Conservation (phyloP, 2,329 filamentous ascomycete genomes). For the Pseudocercospora fijiensis region DNA sequence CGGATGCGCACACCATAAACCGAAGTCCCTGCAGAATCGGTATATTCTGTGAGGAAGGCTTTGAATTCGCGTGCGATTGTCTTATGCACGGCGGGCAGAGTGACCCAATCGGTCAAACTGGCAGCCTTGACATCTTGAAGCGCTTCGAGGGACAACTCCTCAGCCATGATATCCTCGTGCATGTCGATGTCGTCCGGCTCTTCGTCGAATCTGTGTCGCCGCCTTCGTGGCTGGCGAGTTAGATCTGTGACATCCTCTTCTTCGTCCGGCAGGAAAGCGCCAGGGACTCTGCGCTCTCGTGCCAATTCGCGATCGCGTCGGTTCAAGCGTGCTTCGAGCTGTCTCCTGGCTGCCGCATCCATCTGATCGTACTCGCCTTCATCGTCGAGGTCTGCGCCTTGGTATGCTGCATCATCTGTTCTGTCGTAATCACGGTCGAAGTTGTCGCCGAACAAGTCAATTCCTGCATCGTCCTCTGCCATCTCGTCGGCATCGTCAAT, state of each 20-base stretch:
- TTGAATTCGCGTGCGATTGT: slow-evolving; percentile 97
- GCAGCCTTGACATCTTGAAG: slow-evolving; percentile 90
- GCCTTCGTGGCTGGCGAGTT: slow-evolving; percentile 77
- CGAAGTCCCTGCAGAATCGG: slow-evolving; percentile 80
- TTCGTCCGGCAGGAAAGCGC: slow-evolving; percentile 74
- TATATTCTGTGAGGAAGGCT: slow-evolving; percentile 93
- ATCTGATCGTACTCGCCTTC: slow-evolving; percentile 72
- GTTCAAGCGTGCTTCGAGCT: slow-evolving; percentile 70
- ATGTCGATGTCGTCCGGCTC: slow-evolving; percentile 85
- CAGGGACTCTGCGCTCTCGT: slow-evolving; percentile 63
- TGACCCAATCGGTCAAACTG: slow-evolving; percentile 92
- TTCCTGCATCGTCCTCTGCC: slow-evolving; percentile 68
- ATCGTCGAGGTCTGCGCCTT: slow-evolving; percentile 71
- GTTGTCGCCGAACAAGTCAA: slow-evolving; percentile 69
- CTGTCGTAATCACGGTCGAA: slow-evolving; percentile 63
- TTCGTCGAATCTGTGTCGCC: slow-evolving; percentile 89
- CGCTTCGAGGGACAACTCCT: slow-evolving; percentile 88
- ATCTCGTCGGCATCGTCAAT: slow-evolving; percentile 68
- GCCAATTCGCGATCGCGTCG: slow-evolving; percentile 71
- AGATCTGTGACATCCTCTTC: slow-evolving; percentile 83
- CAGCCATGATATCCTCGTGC: slow-evolving; percentile 91
- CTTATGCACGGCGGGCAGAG: slow-evolving; percentile 81
- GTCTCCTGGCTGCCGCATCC: slow-evolving; percentile 64
- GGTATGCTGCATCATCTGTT: slow-evolving; percentile 61
- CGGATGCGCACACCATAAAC: slow-evolving; percentile 94